Evolutionary conservation across 2,329 filamentous ascomycete genomes (phyloP).

Genomic region (Hymenoscyphus scutula): DNA sequence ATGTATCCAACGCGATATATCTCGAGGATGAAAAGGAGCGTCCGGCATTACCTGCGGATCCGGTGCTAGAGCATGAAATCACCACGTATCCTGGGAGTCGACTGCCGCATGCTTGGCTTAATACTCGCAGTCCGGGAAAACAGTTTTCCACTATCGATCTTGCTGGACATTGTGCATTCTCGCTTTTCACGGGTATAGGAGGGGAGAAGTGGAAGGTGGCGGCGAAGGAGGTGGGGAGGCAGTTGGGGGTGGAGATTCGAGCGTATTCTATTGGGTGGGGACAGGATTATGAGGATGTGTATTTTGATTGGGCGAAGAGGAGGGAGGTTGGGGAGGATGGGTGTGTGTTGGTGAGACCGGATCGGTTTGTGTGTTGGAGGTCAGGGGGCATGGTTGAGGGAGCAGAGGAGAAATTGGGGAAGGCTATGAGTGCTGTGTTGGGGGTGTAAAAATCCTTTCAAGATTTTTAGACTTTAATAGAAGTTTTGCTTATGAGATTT

Average conservation of each 20-base stretch:
- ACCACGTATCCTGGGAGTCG: slow-evolving; percentile 58
- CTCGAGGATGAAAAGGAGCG: slow-evolving; percentile 41
- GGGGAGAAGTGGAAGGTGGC: slow-evolving; percentile 54
- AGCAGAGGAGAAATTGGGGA: slow-evolving; percentile 16
- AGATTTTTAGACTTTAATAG: no score
- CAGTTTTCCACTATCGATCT: slow-evolving; percentile 58
- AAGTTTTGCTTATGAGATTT: no score
- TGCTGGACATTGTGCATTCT: slow-evolving; percentile 53
- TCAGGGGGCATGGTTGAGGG: slow-evolving; percentile 14
- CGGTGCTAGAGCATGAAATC: slow-evolving; percentile 43
- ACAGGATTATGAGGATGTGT: slow-evolving; percentile 61
- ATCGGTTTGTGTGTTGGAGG: slow-evolving; percentile 41
- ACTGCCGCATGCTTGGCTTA: slow-evolving; percentile 63
- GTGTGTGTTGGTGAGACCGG: slow-evolving; percentile 56
- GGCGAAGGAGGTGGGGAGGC: slow-evolving; percentile 39
- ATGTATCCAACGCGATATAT: slow-evolving; percentile 47
- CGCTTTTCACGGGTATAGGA: slow-evolving; percentile 53
- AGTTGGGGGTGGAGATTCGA: slow-evolving; percentile 47
- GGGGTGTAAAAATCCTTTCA: no score
- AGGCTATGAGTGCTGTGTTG: slow-evolving; percentile 23
- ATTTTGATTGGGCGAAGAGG: slow-evolving; percentile 55
- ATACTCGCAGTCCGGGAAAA: slow-evolving; percentile 44
- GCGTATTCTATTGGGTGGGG: slow-evolving; percentile 54
- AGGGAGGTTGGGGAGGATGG: slow-evolving; percentile 57
- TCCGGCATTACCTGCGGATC: slow-evolving; percentile 38